Evolutionary conservation across 768 basidiomycete genomes (phyloP).

Genomic region (Amanita pseudoporphyria): DNA sequence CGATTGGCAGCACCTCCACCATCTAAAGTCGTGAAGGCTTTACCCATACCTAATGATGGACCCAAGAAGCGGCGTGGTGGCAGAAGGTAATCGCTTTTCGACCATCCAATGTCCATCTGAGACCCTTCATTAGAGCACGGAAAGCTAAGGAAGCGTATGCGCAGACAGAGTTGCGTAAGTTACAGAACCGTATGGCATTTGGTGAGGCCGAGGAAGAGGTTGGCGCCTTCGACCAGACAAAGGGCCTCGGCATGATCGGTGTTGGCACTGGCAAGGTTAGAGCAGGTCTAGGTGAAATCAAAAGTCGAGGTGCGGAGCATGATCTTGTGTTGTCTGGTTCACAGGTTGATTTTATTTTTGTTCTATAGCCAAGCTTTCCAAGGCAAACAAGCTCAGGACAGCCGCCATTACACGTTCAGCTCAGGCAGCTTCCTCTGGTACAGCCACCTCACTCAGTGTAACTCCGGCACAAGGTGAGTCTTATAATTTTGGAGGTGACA

Average conservation of each 20-base stretch:
- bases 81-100: slow-evolving; percentile 50
- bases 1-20: slow-evolving; percentile 91
- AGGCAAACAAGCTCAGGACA: slow-evolving; percentile 86
- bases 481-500: neutral
- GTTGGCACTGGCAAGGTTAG: slow-evolving; percentile 80
- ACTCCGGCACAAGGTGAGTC: slow-evolving; percentile 87
- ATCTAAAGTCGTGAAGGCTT: slow-evolving; percentile 83
- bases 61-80: slow-evolving; percentile 95
- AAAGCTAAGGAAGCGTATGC: slow-evolving; percentile 99
- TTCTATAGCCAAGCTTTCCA: slow-evolving; percentile 82
- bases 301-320: slow-evolving; percentile 67
- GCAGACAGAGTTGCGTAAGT: slow-evolving; percentile 91
- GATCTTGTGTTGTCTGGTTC: neutral
- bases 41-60: slow-evolving; percentile 92
- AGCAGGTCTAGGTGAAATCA: slow-evolving; percentile 78
- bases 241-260: slow-evolving; percentile 97
- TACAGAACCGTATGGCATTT: slow-evolving; percentile 95
- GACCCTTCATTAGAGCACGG: slow-evolving; percentile 52
- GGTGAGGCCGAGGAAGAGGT: slow-evolving; percentile 95
- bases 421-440: slow-evolving; percentile 62
- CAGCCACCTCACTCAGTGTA: slow-evolving; percentile 85
- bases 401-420: slow-evolving; percentile 75
- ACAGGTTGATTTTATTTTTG: neutral
- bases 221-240: slow-evolving; percentile 95
- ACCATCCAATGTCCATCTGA: neutral